These are phyloP conservation scores for Penicillium freii DNA, from an alignment of 2,329 filamentous ascomycete species.

Conservation along the genomic window DNA sequence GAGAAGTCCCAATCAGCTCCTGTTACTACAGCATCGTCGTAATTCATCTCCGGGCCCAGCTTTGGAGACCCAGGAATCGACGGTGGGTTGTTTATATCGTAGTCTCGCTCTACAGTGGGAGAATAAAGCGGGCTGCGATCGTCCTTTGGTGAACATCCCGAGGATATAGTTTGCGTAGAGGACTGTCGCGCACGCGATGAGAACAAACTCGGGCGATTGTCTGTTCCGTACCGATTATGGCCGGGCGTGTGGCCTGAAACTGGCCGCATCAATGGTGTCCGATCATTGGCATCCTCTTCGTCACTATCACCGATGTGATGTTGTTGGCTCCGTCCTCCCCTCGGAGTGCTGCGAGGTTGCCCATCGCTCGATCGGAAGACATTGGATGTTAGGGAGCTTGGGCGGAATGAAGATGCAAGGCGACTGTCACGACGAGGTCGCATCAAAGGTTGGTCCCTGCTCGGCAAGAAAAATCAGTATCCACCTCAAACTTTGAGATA, in stretches of 20 bases:
- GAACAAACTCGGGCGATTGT: slow-evolving; percentile 28
- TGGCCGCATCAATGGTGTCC: slow-evolving; percentile 54
- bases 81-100: slow-evolving; percentile 65
- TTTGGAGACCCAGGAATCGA: slow-evolving; percentile 60
- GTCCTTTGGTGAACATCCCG: slow-evolving; percentile 30
- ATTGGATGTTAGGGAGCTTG: slow-evolving; percentile 30
- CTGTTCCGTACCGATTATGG: slow-evolving; percentile 36
- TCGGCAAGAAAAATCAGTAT: slow-evolving; percentile 18
- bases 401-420: slow-evolving; percentile 40
- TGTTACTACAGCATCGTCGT: slow-evolving; percentile 54
- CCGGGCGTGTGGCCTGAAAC: slow-evolving; percentile 34
- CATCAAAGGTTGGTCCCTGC: slow-evolving; percentile 60
- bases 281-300: slow-evolving; percentile 46
- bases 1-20: slow-evolving; percentile 44
- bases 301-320: slow-evolving; percentile 31
- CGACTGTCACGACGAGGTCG: slow-evolving; percentile 61
- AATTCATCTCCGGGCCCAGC: slow-evolving; percentile 51
- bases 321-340: slow-evolving; percentile 28
- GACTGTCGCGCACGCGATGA: slow-evolving; percentile 25
- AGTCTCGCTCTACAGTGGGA: slow-evolving; percentile 40
- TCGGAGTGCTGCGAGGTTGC: slow-evolving; percentile 34
- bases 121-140: slow-evolving; percentile 25
- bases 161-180: slow-evolving; percentile 30
- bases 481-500: not conserved
- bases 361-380: slow-evolving; percentile 47